Conservation (phyloP, 2,329 filamentous ascomycete genomes). For the Fusarium poae region DNA sequence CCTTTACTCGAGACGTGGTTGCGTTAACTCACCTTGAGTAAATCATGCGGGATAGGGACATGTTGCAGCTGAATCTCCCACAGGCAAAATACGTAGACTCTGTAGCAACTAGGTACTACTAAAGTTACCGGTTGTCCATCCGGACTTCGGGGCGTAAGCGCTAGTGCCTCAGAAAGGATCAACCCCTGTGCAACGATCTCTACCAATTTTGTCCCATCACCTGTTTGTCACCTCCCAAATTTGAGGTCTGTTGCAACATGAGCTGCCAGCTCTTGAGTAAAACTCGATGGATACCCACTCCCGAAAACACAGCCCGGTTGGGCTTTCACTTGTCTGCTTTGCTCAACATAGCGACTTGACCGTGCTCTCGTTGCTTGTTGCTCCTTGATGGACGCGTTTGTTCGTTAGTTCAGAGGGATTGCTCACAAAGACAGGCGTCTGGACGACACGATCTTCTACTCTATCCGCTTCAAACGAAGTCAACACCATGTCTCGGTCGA, state of each 20-base stretch:
- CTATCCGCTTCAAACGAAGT: background rate
- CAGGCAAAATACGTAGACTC: background rate
- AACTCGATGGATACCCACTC: constrained; percentile 9
- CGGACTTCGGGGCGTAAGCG: background rate
- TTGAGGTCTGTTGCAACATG: constrained; percentile 6
- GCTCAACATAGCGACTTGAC: background rate
- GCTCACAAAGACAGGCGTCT: constrained; percentile 1
- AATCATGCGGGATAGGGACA: background rate
- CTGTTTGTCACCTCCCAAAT: constrained; percentile 12
- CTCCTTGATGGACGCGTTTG: constrained; percentile 15
- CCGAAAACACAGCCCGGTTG: background rate
- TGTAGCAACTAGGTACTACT: background rate
- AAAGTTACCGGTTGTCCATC: background rate
- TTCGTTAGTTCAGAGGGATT: background rate
- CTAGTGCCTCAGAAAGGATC: constrained; percentile 18
- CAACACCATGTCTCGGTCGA: constrained; percentile 17
- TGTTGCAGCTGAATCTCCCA: background rate
- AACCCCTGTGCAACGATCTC: constrained; percentile 13
- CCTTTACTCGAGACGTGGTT: background rate
- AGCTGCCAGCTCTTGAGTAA: background rate
- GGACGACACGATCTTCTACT: background rate
- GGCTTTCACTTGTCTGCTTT: background rate
- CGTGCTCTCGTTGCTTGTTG: background rate
- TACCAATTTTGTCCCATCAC: constrained; percentile 14
- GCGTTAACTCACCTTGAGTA: background rate